Evolutionary conservation across 192 early-diverging fungal genomes (phyloP), one percentile per base, ranked within the genome.

Genomic region (Radiomyces spectabilis): DNA sequence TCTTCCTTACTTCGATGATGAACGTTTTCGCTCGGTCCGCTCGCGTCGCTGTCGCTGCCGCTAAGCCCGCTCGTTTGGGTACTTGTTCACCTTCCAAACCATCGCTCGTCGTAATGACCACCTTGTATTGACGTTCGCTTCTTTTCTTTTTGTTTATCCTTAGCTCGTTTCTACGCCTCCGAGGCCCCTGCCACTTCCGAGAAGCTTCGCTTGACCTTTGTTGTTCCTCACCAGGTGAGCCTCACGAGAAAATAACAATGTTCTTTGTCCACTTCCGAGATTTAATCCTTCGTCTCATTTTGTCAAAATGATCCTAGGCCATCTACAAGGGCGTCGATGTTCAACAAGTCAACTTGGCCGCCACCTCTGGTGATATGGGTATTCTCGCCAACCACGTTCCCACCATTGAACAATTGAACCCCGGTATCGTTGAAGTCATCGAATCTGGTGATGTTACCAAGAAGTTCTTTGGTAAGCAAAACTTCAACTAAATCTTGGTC

Each of bases 321-420:
- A 56, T 93, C 39, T 81, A 89, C 63, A 84, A 84, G 55, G 73
- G 80, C 51, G 55, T 61, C 45, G 80, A 84, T 57, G 91, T 91
- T 43, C 79, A 82, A 46, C 94, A 97, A 73, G 92, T 98, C 55
- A 96, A 98, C 78, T 70, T 98, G 60, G 79, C 89, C 26, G 87
- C 92, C 18, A 83, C 85, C 34, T 89, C 90, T 19, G 95, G 95
- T 47, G 92, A 95, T 67, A 89, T 98, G 83, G 95, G 95, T 93
- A 88, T 98, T 57, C 83, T 98, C 18, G 93, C 92, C 56, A 88
- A 91, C 78, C 95, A 98, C 82, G 92, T 98, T 33, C 89, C 93
- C n/a, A 89, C 86, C 31, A 88, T 98, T 51, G 91, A 94, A 69
- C 88, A 98, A 81, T 84, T 98, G 39, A 87, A 87, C 73, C 89